Conservation (phyloP, 2,329 filamentous ascomycete species). For the Phyllosticta ampelicida region DNA sequence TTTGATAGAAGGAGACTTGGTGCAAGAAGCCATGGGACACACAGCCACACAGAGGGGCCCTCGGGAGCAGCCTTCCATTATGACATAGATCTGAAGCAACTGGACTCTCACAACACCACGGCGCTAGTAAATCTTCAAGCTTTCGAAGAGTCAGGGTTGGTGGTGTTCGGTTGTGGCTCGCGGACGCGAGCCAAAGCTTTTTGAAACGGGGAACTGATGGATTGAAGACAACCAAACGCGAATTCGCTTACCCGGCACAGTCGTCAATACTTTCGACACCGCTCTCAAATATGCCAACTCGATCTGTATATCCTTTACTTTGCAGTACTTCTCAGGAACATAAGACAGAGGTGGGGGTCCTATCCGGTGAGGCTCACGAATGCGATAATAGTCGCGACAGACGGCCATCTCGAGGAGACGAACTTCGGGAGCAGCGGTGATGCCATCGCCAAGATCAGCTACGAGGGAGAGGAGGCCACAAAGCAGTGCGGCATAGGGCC, state of each 20-base stretch:
- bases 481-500: neutral
- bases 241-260: neutral
- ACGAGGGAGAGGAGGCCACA: neutral
- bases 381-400: slow-evolving; percentile 3
- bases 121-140: no score
- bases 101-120: no score
- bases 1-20: no score
- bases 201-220: neutral
- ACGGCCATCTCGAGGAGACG: slow-evolving; percentile 8
- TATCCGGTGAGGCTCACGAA: neutral
- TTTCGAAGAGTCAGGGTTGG: no score
- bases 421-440: slow-evolving; percentile 5
- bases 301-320: slow-evolving; percentile 4
- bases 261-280: neutral
- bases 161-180: no score
- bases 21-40: no score
- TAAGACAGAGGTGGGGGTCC: slow-evolving; percentile 5
- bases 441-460: neutral
- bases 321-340: slow-evolving; percentile 3
- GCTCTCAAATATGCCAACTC: slow-evolving; percentile 7
- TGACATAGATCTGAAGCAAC: no score
- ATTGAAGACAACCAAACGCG: neutral
- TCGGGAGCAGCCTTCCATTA: no score
- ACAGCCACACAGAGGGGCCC: no score
- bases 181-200: no score